Conservation (phyloP, 2,329 filamentous ascomycete genomes). For the Gaeumannomyces tritici region DNA sequence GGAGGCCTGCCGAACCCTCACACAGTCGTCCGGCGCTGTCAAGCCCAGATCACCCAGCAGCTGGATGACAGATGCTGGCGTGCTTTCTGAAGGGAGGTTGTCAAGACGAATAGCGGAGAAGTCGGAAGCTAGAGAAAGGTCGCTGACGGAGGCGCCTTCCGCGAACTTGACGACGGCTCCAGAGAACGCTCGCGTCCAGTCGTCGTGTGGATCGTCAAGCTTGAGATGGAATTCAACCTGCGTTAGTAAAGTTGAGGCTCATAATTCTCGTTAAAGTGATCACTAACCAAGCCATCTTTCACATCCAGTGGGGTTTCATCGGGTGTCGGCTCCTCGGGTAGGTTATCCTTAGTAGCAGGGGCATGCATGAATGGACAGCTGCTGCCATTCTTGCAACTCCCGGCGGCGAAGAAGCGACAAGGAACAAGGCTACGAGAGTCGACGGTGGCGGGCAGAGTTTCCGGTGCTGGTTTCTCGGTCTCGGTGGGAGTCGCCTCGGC, state of each 20-base stretch:
- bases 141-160: constrained; percentile 18
- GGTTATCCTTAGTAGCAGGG: neutral
- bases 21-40: neutral
- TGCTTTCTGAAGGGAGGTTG: constrained; percentile 14
- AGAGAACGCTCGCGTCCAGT: constrained; percentile 10
- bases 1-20: constrained; percentile 8
- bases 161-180: constrained; percentile 21
- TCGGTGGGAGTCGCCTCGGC: no score
- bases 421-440: neutral
- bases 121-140: constrained; percentile 22
- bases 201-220: constrained; percentile 4
- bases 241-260: no score
- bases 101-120: constrained; percentile 24
- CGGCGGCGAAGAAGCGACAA: constrained; percentile 1
- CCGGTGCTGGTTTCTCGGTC: no score
- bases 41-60: constrained; percentile 13
- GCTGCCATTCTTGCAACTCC: constrained; percentile 3
- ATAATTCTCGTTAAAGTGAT: no score
- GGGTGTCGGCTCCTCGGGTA: neutral
- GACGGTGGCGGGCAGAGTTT: neutral
- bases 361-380: constrained; percentile 5
- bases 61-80: constrained; percentile 8
- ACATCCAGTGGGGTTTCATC: neutral
- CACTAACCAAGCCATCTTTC: no score
- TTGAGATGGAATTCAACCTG: neutral